Evolutionary conservation across 345 rosid species (phyloP).

Genomic region (Heritiera fomes): DNA sequence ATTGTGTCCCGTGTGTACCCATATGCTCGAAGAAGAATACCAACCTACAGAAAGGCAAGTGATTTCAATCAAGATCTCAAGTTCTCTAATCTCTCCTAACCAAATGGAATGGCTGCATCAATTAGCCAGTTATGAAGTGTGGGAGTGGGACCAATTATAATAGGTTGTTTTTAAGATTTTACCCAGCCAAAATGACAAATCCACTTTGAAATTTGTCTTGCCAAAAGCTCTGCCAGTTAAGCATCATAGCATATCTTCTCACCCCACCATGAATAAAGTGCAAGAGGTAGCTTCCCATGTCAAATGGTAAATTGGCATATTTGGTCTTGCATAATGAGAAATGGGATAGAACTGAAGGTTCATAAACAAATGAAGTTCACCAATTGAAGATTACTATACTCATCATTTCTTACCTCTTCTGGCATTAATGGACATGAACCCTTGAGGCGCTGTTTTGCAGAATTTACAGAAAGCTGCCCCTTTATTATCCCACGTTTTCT

Average conservation of each 20-base stretch:
- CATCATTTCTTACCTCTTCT: constrained; percentile 65
- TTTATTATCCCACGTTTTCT: constrained; percentile 77
- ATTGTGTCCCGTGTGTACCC: constrained; percentile 90
- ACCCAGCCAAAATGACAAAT: background rate
- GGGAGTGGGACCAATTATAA: background rate
- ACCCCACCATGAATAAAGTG: background rate
- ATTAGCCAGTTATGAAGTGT: constrained; percentile 10
- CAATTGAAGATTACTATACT: background rate
- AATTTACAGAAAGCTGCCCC: constrained; percentile 71
- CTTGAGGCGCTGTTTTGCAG: constrained; percentile 55
- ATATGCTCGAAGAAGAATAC: constrained; percentile 88
- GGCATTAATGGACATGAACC: constrained; percentile 94
- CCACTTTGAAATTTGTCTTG: background rate
- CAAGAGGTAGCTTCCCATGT: background rate
- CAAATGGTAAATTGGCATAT: background rate
- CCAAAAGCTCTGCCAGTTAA: background rate
- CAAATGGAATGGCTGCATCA: background rate
- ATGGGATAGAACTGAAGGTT: background rate
- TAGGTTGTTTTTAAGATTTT: background rate
- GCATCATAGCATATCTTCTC: background rate
- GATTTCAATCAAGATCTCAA: background rate
- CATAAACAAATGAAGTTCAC: background rate
- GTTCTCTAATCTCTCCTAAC: background rate
- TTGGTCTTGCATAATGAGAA: background rate
- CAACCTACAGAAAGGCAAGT: constrained; percentile 54